These are phyloP conservation scores for Gentiana dahurica DNA, from an alignment of 257 asterid species.

Conservation along the genomic window DNA sequence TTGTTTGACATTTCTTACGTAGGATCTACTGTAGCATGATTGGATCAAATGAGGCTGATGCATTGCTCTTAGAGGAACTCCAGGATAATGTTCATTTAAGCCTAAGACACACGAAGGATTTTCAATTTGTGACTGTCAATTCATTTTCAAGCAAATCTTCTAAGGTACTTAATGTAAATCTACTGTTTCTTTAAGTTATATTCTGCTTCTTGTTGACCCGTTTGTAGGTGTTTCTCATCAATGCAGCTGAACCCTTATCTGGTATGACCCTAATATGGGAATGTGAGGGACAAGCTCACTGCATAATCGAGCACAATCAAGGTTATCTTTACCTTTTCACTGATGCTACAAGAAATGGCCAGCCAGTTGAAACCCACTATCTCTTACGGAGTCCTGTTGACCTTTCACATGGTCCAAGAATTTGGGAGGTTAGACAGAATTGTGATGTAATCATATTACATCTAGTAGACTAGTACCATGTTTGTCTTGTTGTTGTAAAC, in stretches of 20 bases:
- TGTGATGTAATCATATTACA: neutral
- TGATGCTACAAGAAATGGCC: constrained; percentile 52
- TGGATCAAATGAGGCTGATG: constrained; percentile 61
- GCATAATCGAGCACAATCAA: constrained; percentile 90
- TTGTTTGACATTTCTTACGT: constrained; percentile 14
- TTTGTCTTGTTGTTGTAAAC: neutral
- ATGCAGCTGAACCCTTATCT: constrained; percentile 91
- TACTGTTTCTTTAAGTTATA: constrained; percentile 11
- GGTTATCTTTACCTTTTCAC: constrained; percentile 90
- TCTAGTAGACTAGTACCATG: neutral
- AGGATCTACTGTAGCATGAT: constrained; percentile 76
- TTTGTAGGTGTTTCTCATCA: constrained; percentile 75
- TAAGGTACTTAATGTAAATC: constrained; percentile 45
- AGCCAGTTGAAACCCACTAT: constrained; percentile 65
- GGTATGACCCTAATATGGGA: constrained; percentile 78
- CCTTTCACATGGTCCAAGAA: constrained; percentile 30
- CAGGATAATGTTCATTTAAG: constrained; percentile 47
- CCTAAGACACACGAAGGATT: constrained; percentile 79
- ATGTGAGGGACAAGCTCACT: constrained; percentile 58
- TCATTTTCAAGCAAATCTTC: constrained; percentile 59
- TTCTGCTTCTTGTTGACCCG: constrained; percentile 27
- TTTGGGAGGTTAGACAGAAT: constrained; percentile 69
- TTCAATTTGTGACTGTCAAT: constrained; percentile 50
- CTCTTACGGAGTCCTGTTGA: constrained; percentile 50
- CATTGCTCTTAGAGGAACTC: constrained; percentile 68